These are phyloP conservation scores for Phytophthora meadii DNA, from an alignment of 352 stramenopile species.

Conservation along the genomic window DNA sequence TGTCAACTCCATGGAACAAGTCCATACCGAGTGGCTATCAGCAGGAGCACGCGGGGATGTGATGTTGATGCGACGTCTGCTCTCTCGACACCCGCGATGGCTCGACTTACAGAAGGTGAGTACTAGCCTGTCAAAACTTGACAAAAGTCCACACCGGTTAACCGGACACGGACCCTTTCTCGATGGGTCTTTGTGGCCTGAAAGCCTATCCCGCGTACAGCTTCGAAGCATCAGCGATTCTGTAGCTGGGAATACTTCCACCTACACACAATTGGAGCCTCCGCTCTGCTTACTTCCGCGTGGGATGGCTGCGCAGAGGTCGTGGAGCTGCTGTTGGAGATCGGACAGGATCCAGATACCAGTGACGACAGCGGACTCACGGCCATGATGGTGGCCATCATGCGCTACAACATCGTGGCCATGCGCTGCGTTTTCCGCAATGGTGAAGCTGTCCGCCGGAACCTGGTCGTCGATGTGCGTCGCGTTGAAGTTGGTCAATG, in stretches of 20 bases:
- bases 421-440: slow-evolving; percentile 39
- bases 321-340: slow-evolving; percentile 22
- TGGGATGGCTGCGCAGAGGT: slow-evolving; percentile 25
- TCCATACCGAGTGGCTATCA: slow-evolving; percentile 20
- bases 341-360: slow-evolving; percentile 30
- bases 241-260: slow-evolving; percentile 37
- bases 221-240: slow-evolving; percentile 5
- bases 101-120: slow-evolving; percentile 20
- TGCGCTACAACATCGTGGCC: slow-evolving; percentile 34
- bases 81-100: slow-evolving; percentile 22
- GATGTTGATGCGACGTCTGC: slow-evolving; percentile 20
- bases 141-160: not conserved
- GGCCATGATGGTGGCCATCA: slow-evolving; percentile 29
- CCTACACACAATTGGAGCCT: slow-evolving; percentile 25
- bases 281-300: slow-evolving; percentile 26
- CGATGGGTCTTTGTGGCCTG: slow-evolving; percentile 6
- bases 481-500: not conserved
- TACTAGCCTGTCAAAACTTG: not conserved
- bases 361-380: slow-evolving; percentile 26
- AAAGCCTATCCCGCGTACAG: slow-evolving; percentile 2
- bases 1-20: not conserved
- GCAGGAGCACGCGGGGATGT: slow-evolving; percentile 18
- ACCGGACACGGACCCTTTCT: not conserved
- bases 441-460: slow-evolving; percentile 19
- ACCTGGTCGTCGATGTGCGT: slow-evolving; percentile 34